Percentiles rank a stretch among this genome's conserved stretches.
Conservation (phyloP, 139 green algal genomes). For the Auxenochlorella pyrenoidosa region DNA sequence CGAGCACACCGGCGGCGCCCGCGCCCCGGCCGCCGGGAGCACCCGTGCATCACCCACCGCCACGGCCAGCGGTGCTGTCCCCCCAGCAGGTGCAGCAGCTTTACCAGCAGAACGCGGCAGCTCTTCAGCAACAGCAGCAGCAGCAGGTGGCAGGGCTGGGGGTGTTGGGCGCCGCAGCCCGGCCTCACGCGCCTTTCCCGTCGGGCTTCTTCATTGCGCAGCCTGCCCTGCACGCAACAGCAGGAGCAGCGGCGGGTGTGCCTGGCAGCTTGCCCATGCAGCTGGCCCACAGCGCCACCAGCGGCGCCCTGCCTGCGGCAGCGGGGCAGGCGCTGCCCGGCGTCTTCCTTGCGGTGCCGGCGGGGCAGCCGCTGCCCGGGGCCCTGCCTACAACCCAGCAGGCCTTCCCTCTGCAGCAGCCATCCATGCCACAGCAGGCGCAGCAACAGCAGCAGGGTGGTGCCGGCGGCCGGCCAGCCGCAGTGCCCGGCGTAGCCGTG, state of each 20-base stretch:
- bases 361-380: too few relatives aligned
- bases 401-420: not conserved
- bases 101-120: not conserved
- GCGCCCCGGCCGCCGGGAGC: too few relatives aligned
- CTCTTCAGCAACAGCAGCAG: not conserved
- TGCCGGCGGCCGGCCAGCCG: not conserved
- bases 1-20: too few relatives aligned
- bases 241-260: not conserved
- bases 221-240: not conserved
- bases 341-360: too few relatives aligned
- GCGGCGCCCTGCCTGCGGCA: not conserved
- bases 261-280: not conserved
- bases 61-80: not conserved
- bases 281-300: not conserved
- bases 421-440: not conserved
- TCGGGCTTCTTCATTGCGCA: not conserved
- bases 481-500: not conserved
- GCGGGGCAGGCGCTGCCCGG: not conserved
- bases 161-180: too few relatives aligned
- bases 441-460: not conserved
- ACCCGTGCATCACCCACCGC: too few relatives aligned
- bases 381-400: too few relatives aligned
- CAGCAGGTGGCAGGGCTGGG: too few relatives aligned
- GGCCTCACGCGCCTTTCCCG: too few relatives aligned
- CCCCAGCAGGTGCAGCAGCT: conserved; percentile 3